Evolutionary conservation across 1,284 basidiomycete genomes (phyloP).

Genomic region (Cutaneotrichosporon sp.): DNA sequence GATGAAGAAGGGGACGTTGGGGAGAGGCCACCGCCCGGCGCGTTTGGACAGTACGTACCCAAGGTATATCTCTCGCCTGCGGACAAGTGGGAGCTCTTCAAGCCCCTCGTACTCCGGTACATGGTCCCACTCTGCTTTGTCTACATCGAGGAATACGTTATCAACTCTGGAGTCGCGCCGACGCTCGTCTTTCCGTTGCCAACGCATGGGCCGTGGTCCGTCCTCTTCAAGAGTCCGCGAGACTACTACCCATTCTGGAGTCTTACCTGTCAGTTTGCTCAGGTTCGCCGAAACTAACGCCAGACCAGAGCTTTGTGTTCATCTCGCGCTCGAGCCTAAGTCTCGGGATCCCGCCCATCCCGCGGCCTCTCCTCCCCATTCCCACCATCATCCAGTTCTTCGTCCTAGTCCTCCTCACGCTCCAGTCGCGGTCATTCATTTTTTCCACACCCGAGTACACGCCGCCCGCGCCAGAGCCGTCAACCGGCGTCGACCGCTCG

Average conservation of each 20-base stretch:
- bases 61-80: conserved; percentile 55
- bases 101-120: conserved; percentile 70
- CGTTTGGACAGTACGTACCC: not conserved
- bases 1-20: conserved; percentile 24
- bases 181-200: conserved; percentile 90
- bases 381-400: conserved; percentile 59
- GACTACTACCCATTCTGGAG: conserved; percentile 94
- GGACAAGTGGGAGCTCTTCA: conserved; percentile 76
- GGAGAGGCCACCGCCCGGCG: not conserved
- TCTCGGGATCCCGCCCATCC: conserved; percentile 79
- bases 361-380: conserved; percentile 63
- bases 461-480: conserved; percentile 24
- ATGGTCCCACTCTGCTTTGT: conserved; percentile 56
- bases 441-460: conserved; percentile 44
- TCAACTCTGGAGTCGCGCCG: conserved; percentile 88
- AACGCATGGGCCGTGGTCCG: conserved; percentile 62
- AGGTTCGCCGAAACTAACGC: not conserved
- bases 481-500: conserved; percentile 54
- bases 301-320: conserved; percentile 87
- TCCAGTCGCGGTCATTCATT: conserved; percentile 48
- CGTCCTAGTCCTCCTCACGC: conserved; percentile 61
- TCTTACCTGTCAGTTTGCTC: conserved; percentile 39
- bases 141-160: conserved; percentile 82
- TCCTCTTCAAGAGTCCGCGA: conserved; percentile 76
- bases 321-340: conserved; percentile 90